Base-by-base conservation (phyloP, 345 rosid genomes). In the Erucastrum elatum region DNA sequence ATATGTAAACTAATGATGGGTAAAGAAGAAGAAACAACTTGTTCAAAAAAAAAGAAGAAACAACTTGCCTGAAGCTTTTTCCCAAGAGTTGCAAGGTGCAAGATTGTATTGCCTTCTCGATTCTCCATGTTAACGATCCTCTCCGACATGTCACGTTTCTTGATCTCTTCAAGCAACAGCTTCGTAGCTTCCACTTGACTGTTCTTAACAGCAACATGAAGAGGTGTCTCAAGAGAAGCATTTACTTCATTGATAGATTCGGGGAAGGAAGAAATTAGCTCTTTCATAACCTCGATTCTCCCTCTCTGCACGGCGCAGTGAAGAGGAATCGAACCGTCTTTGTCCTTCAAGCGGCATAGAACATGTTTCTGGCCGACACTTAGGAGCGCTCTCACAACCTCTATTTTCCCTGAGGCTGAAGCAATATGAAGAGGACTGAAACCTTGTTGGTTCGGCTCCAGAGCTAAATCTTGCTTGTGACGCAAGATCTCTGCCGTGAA, bases 71-170 rank as follows among this genome's bases (percentile, higher is more conserved):
- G 73, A 59, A 58, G 72, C 6, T 76, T 68, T 68, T 76, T 67
- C n/a, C 73, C 68, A 60, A 76, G 67, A 15, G 73, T 76, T 68
- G 79, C 73, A 66, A 76, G 73, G 60, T 76, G 79, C 79, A 76
- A 68, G 46, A 76, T 21, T 41, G 68, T 68, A 68, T 76, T 75
- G 4, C 79, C 79, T 58, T 75, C 79, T 39, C 59, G 66, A 67
- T 75, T 60, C 35, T 2, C 44, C 25, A 4, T 31, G 49, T 76
- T 68, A 27, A 76, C 49, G 46, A 76, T 41, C 33, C 21, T 59
- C 1, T 0, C 15, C 1, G 21, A 8, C 66, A 67, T 66, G 30
- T 75, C 27, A 27, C 1, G n/a, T 1, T 51, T 53, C 77, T 74
- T 74, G 71, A 75, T 37, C 65, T 75, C 70, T 66, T 55, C 30